Evolutionary conservation across 305 asterid species (phyloP), one percentile per base, ranked within the genome.

Genomic region (Lippia alba): DNA sequence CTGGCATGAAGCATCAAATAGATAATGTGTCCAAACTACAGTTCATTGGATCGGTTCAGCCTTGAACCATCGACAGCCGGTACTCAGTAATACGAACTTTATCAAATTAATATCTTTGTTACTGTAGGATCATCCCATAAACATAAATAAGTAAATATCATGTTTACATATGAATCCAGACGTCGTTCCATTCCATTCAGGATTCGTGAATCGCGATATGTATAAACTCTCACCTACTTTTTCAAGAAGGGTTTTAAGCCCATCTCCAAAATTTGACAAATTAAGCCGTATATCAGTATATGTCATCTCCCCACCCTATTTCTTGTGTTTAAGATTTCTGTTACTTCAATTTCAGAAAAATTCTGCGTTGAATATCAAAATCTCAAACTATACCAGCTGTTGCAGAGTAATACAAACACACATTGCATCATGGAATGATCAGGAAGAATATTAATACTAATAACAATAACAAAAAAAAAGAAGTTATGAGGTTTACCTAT

Each of bases 401-500:
- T 44, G 49, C 49, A 44, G 36, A 55, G 10, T 32, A 18, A 14
- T n/a, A 8, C 15, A 66, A 4, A 45, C 19, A 41, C 3, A 55
- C 56, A 62, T 41, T 36, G 56, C 12, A n/a, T 19, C 19, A 41
- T 66, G 34, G 8, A 24, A 46, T 45, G 40, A 56, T 39, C 41
- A 34, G 51, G 14, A 19, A 51, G 10, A 36, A 12, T 12, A 4
- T 36, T 4, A 36, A 36, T 4, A 36, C 41, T 0, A 36, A 24
- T 24, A 36, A 36, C 41, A 36, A 32, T 51, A 67, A 39, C 4
- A 1, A 3, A 65, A 15, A 72, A 54, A 1, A 30, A 44, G 2
- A 18, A 24, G 9, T 36, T 36, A 36, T 36, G 41, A 36, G 41
- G 5, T n/a, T 45, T 60, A 84, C 89, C 81, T 79, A 10, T 84